Evolutionary conservation across 345 rosid species (phyloP).

Genomic region (Pugionium dolabratum): DNA sequence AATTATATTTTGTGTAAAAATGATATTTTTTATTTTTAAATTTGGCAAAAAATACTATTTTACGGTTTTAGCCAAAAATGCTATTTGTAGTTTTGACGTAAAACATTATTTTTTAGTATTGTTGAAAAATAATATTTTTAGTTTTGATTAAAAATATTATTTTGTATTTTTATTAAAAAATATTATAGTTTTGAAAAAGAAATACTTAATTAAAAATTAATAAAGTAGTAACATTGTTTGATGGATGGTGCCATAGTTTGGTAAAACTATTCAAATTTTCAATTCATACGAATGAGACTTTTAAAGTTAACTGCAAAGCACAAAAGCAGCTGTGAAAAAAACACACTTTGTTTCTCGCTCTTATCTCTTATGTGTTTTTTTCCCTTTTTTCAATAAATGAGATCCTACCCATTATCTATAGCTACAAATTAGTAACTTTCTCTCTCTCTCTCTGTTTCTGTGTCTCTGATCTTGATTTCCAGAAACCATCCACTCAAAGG

Average conservation of each 20-base stretch:
- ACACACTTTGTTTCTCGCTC: constrained; percentile 1
- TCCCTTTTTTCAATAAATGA: constrained; percentile 31
- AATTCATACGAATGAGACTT: constrained; percentile 8
- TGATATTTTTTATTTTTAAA: too few species aligned
- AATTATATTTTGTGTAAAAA: too few species aligned
- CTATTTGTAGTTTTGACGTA: too few species aligned
- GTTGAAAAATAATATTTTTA: too few species aligned
- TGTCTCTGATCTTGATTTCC: constrained; percentile 24
- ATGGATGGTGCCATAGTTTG: neutral
- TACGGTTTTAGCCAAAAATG: too few species aligned
- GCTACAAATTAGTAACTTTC: neutral
- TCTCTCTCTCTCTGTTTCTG: constrained; percentile 13
- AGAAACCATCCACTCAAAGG: constrained; percentile 28
- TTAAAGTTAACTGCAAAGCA: constrained; percentile 21
- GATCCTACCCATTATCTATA: constrained; percentile 23
- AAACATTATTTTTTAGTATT: too few species aligned
- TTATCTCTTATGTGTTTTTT: neutral
- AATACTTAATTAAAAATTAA: too few species aligned
- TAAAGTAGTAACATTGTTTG: too few species aligned
- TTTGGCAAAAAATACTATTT: too few species aligned
- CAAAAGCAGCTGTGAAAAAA: constrained; percentile 20
- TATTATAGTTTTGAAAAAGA: too few species aligned
- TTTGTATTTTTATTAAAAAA: too few species aligned
- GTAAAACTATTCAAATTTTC: constrained; percentile 15
- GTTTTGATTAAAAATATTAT: too few species aligned